Percentiles rank a stretch among this genome's conserved stretches.
Evolutionary conservation across 306 rosid species (phyloP).

Genomic region (Dicorynia guianensis): DNA sequence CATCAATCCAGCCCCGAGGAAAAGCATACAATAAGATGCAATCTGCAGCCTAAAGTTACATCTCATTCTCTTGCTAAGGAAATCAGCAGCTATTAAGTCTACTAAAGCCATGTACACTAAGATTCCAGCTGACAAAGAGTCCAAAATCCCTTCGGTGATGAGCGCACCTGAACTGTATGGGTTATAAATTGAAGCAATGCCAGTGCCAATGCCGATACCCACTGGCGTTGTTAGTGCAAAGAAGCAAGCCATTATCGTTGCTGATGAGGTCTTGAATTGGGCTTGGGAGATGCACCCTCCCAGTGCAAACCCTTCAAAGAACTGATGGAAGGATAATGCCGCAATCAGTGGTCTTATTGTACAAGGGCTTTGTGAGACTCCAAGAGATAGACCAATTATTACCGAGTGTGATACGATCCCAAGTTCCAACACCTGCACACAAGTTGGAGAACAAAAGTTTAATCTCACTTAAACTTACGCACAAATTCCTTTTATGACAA

Average conservation of each 20-base stretch:
- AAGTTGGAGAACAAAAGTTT: no score
- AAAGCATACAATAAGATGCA: conserved; percentile 79
- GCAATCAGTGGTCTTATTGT: conserved; percentile 87
- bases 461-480: no score
- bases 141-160: conserved; percentile 77
- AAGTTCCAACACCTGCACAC: conserved; percentile 82
- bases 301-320: conserved; percentile 98
- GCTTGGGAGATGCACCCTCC: conserved; percentile 99
- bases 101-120: conserved; percentile 95
- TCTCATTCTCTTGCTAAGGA: conserved; percentile 93
- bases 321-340: conserved; percentile 90
- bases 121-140: conserved; percentile 83
- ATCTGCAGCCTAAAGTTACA: conserved; percentile 91
- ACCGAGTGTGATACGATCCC: conserved; percentile 98
- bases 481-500: no score
- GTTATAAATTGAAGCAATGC: conserved; percentile 68
- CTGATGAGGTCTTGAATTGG: conserved; percentile 68
- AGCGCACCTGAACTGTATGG: conserved; percentile 77
- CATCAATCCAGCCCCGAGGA: conserved; percentile 96
- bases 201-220: conserved; percentile 77
- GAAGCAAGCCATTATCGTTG: conserved; percentile 81
- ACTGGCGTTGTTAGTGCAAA: conserved; percentile 82
- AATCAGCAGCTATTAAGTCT: conserved; percentile 93
- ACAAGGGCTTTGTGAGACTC: conserved; percentile 96
- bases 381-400: conserved; percentile 84